Percentiles rank a stretch among this genome's conserved stretches.
These are phyloP conservation scores for Termitomyces sp. DNA, from an alignment of 768 basidiomycete species.

Conservation along the genomic window DNA sequence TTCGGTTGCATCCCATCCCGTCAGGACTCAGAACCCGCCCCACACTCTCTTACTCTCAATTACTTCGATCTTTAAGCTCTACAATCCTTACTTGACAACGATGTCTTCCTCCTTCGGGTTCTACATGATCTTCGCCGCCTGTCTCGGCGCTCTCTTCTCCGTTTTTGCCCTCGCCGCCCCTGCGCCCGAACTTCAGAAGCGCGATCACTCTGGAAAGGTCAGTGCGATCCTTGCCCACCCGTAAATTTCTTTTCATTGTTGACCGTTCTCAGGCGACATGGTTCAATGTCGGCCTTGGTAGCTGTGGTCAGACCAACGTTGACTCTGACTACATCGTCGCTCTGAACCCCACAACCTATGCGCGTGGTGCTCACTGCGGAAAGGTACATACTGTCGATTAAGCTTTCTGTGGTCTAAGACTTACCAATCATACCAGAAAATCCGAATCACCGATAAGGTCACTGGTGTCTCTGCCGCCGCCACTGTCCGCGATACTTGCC, in stretches of 20 bases:
- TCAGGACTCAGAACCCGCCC: neutral
- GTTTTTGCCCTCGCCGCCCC: slow-evolving; percentile 14
- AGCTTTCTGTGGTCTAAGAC: neutral
- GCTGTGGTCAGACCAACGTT: slow-evolving; percentile 22
- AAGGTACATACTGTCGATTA: slow-evolving; percentile 12
- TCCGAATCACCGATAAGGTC: slow-evolving; percentile 17
- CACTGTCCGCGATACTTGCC: slow-evolving; percentile 23
- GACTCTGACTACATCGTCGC: slow-evolving; percentile 26
- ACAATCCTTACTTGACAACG: slow-evolving; percentile 2
- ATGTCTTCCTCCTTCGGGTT: slow-evolving; percentile 15
- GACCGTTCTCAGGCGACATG: slow-evolving; percentile 17
- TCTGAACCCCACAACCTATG: slow-evolving; percentile 19
- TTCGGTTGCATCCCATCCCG: neutral
- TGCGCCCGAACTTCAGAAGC: slow-evolving; percentile 9
- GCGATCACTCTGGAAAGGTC: slow-evolving; percentile 16
- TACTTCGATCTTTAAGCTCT: slow-evolving; percentile 1
- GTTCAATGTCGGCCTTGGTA: slow-evolving; percentile 25
- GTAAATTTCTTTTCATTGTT: neutral
- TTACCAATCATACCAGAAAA: slow-evolving; percentile 9
- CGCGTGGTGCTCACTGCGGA: slow-evolving; percentile 20
- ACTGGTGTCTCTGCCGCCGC: slow-evolving; percentile 19
- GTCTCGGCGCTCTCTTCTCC: slow-evolving; percentile 12
- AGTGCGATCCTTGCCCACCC: neutral
- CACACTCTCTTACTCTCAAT: slow-evolving; percentile 3
- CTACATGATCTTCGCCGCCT: slow-evolving; percentile 12